Evolutionary conservation across 768 basidiomycete genomes (phyloP), one percentile per base, ranked within the genome.

Genomic region (Leccinum imitatum): DNA sequence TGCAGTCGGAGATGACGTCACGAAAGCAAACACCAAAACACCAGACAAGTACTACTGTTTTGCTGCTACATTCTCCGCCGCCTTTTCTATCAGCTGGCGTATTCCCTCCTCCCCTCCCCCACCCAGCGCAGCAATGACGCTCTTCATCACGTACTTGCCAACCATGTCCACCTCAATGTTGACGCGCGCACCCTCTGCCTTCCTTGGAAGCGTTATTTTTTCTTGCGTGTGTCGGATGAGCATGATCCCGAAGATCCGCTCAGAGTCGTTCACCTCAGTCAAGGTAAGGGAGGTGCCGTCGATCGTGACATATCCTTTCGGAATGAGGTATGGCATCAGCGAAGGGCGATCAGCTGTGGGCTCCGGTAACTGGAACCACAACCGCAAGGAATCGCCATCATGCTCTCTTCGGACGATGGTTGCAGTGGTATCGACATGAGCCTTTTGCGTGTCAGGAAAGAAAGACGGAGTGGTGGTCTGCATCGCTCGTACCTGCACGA

Each of bases 121-220:
- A 7, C 82, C 81, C 46, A 92, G 75, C 54, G 84, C 85, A 44
- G 88, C 87, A 14, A 75, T 70, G 2, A 95, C 90, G 57, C 91
- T 89, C 79, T 94, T 95, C 68, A 84, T 83, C 4, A 95, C 91
- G 63, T 92, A 94, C 74, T 96, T 96, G 15, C 91, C 94, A 21
- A 95, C 87, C 85, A 94, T 93, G 71, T 97, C 94, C 48, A 89
- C 94, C 77, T 99, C 97, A 59, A 99, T 83, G 69, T 99, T 99
- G 54, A 98, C 95, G 67, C 82, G 89, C 50, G 84, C 83, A 1
- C 95, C 95, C 1, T 90, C 72, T 3, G 68, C 64, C 74, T 98
- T 99, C 62, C 76, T 81, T 44, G 82, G 81, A 54, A 99, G 79
- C 3, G 91, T 89, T 59, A 98, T 88, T 75, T 88, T 93, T 67